Conservation (phyloP, 352 stramenopile genomes). For the Phytophthora litchii region DNA sequence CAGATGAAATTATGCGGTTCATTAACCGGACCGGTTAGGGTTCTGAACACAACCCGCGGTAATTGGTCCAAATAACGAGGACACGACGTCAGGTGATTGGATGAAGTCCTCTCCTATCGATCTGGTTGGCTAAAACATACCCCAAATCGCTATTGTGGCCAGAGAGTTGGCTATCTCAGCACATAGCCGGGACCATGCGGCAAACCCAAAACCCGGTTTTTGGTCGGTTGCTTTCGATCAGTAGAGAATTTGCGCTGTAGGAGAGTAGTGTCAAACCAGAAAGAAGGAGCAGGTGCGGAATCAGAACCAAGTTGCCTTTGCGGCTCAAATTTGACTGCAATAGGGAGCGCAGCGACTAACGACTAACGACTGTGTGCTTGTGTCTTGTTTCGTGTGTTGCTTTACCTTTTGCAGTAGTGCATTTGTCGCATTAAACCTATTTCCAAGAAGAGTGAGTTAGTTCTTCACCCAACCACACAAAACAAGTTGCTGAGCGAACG, state of each 20-base stretch:
- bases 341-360: conserved; percentile 11
- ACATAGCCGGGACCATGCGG: conserved; percentile 17
- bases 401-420: conserved; percentile 26
- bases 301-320: conserved; percentile 13
- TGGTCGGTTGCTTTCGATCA: conserved; percentile 27
- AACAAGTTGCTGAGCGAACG: conserved; percentile 46
- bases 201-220: conserved; percentile 22
- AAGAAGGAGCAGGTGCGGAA: conserved; percentile 20
- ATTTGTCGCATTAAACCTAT: conserved; percentile 32
- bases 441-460: conserved; percentile 28
- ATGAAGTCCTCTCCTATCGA: background rate
- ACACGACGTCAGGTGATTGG: background rate
- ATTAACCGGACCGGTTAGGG: conserved; percentile 28
- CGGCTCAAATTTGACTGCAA: background rate
- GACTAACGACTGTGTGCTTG: conserved; percentile 8
- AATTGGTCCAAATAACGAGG: conserved; percentile 5
- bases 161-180: conserved; percentile 20
- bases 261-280: conserved; percentile 18
- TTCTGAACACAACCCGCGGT: background rate
- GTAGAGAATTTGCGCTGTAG: conserved; percentile 46
- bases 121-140: conserved; percentile 16
- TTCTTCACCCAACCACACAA: conserved; percentile 29
- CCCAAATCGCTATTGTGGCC: conserved; percentile 4
- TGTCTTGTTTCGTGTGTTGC: conserved; percentile 6
- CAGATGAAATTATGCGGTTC: conserved; percentile 14